Evolutionary conservation across 2,329 filamentous ascomycete species (phyloP), one percentile per base, ranked within the genome.

Genomic region (Fusarium cyanostomum): DNA sequence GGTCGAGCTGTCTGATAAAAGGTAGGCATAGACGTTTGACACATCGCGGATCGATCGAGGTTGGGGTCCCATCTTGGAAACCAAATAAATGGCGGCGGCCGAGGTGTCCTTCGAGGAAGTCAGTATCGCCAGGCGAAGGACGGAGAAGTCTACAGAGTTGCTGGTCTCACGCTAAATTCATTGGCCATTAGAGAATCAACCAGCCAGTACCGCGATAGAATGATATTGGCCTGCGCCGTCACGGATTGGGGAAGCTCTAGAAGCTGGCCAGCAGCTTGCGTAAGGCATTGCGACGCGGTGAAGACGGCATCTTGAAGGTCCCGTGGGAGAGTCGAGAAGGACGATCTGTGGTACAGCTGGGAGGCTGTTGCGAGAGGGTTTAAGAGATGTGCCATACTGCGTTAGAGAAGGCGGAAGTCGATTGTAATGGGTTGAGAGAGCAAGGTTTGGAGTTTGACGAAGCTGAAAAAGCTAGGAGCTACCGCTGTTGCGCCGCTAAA

Each of bases 181-280:
- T 81, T 79, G 62, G 77, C 78, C 80, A 84, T 85, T 71, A 78
- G 82, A 52, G 76, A 86, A 72, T 80, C 83, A 24, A 81, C 75
- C 21, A 92, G 79, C 89, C 91, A 96, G 78, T 92, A 95, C 12
- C 94, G 86, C 48, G 90, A 89, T 30, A 96, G 86, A 1, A 95
- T 78, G 35, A 97, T 87, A 72, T 94, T 92, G 4, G 94, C 92
- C 71, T 93, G 91, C 5, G 93, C 91, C 34, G 95, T 92, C 34
- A 92, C 87, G 67, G 93, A 92, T 74, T 97, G 93, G 7, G 92
- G 91, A 34, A 98, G 82, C 43, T 92, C 87, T 4, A 99, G 84
- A 15, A 98, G 85, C 46, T 96, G 84, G 27, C 92, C 92, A 10
- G 91, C 90, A 18, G 89, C 87, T 76, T 95, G 92, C 4, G 90